Percentiles rank a stretch among this genome's conserved stretches.
phyloP scores from a whole-genome alignment of 2,329 filamentous ascomycete genomes.

The Hymenotorrendiella dingleyae region DNA sequence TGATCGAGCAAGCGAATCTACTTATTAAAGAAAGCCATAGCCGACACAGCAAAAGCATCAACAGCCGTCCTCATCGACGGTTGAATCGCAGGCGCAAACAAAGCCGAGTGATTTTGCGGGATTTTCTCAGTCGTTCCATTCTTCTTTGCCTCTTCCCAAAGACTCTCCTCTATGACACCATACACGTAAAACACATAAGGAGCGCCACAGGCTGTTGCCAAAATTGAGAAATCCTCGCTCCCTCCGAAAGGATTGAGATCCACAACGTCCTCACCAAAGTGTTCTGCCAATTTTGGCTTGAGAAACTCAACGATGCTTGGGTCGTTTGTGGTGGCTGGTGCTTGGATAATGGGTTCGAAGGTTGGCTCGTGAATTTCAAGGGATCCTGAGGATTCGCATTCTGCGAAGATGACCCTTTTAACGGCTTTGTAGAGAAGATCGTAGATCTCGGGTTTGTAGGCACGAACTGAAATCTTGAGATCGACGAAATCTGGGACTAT shows the following conservation, averaged over 20 bases:
- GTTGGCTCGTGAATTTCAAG: slow-evolving; percentile 30
- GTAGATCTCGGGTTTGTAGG: slow-evolving; percentile 29
- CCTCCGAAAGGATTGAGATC: slow-evolving; percentile 5
- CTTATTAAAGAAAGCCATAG: slow-evolving; percentile 43
- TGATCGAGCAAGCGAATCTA: no score
- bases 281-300: slow-evolving; percentile 7
- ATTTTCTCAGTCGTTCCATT: slow-evolving; percentile 38
- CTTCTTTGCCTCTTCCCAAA: slow-evolving; percentile 43
- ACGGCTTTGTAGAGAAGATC: slow-evolving; percentile 34
- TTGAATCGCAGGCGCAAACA: slow-evolving; percentile 52
- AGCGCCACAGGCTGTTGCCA: slow-evolving; percentile 40
- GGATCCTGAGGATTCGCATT: slow-evolving; percentile 38
- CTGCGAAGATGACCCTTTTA: slow-evolving; percentile 45
- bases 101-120: slow-evolving; percentile 50
- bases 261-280: slow-evolving; percentile 5
- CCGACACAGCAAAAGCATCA: slow-evolving; percentile 43
- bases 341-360: slow-evolving; percentile 12
- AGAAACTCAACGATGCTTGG: slow-evolving; percentile 10
- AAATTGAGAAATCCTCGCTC: slow-evolving; percentile 32
- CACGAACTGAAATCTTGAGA: slow-evolving; percentile 38
- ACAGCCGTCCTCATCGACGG: slow-evolving; percentile 48
- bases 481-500: slow-evolving; percentile 36
- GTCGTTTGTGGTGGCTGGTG: slow-evolving; percentile 25
- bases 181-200: slow-evolving; percentile 51
- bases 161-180: slow-evolving; percentile 43